Base-by-base conservation (phyloP, 345 rosid genomes). In the Xanthoceras sorbifolium region DNA sequence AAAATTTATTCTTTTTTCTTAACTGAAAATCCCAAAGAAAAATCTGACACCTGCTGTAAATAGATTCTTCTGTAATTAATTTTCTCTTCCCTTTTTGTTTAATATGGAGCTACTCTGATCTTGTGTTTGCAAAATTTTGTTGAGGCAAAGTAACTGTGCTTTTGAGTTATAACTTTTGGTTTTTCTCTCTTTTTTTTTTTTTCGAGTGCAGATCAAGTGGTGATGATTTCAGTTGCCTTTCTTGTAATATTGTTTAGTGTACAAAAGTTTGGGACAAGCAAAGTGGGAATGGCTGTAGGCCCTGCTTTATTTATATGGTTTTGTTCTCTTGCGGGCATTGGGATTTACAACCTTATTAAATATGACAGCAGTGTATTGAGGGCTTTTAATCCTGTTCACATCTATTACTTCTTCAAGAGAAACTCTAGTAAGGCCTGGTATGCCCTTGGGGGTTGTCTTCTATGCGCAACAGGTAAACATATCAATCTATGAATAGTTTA, bases 201-300 rank as follows among this genome's bases (percentile, higher is more conserved):
- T 71, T 74, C 66, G 79, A 82, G 65, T 90, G 92, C 97, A 96
- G 99, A 86, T 75, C 82, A 96, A 85, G 99, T 92, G 89, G 84
- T 81, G 93, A 88, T 91, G 94, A 93, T 96, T 81, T 89, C 98
- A 25, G 91, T 90, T 89, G 95, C 97, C 80, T 91, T 87, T 84
- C 89, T 96, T 80, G 89, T 96, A 82, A 89, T 92, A 79, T 84
- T 96, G 84, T 96, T 96, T 84, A 92, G 98, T 84, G 88, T 96
- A 80, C 99, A 96, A 87, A 93, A 92, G 90, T 93, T 83, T 85
- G 99, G 99, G 82, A 93, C 99, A 71, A 96, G 99, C 88, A 96
- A 96, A 87, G 97, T 94, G 76, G 99, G 99, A 76, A 90, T 96
- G 79, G 93, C 70, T 69, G 88, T 96, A 38, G 98, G 97, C 77